Conservation (phyloP, 2,329 filamentous ascomycete species). For the Diaporthe ampelina region DNA sequence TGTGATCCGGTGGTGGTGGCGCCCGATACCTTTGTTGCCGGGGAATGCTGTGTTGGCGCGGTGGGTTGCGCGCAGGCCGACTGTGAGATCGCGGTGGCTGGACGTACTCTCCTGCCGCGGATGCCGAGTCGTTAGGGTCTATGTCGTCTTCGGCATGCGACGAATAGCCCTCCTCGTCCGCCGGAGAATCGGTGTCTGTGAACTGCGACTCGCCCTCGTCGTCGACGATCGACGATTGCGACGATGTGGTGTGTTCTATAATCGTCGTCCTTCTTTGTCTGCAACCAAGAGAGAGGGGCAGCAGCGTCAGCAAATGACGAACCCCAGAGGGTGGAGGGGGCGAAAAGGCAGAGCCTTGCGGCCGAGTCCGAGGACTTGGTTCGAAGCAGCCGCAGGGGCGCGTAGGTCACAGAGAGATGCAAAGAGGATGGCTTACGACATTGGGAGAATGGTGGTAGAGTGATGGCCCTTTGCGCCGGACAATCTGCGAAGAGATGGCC, state of each 20-base stretch:
- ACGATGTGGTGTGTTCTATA: conserved; percentile 49
- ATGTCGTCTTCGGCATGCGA: conserved; percentile 61
- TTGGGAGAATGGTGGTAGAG: conserved; percentile 49
- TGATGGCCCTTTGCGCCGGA: conserved; percentile 61
- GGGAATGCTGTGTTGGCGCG: conserved; percentile 55
- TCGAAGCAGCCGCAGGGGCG: not conserved
- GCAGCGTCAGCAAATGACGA: conserved; percentile 24
- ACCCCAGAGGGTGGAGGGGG: not conserved
- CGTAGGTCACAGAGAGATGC: conserved; percentile 12
- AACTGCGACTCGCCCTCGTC: conserved; percentile 57
- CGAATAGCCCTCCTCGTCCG: conserved; percentile 53
- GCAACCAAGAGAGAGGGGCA: not conserved
- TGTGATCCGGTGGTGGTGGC: conserved; percentile 51
- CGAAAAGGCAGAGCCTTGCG: not conserved
- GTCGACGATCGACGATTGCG: conserved; percentile 53
- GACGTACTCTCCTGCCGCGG: conserved; percentile 55
- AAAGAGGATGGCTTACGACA: conserved; percentile 46
- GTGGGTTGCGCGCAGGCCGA: conserved; percentile 54
- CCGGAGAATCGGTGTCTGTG: conserved; percentile 51
- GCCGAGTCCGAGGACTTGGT: conserved; percentile 1
- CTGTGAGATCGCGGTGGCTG: conserved; percentile 47
- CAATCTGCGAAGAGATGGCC: conserved; percentile 59
- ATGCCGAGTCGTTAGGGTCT: conserved; percentile 72
- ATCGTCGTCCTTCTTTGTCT: conserved; percentile 43
- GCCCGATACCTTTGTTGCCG: conserved; percentile 50